Percentiles rank a stretch among this genome's conserved stretches.
Evolutionary conservation across 2,329 filamentous ascomycete species (phyloP).

Genomic region (Pseudopithomyces maydicus): DNA sequence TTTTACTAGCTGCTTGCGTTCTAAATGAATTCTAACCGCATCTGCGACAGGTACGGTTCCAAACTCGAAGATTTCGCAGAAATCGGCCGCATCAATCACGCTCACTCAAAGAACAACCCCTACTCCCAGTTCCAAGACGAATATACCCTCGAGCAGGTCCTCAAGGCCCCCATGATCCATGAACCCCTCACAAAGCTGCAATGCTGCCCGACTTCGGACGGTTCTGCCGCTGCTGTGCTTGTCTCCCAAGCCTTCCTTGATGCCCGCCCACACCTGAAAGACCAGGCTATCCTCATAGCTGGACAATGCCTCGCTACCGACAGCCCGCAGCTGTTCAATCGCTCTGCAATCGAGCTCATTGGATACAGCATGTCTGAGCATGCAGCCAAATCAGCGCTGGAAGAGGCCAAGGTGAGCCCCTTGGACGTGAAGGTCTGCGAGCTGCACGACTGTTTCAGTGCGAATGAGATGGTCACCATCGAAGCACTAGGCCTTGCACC

Average conservation of each 20-base stretch:
- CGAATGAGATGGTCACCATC: constrained; percentile 90
- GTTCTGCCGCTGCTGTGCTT: constrained; percentile 84
- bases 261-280: constrained; percentile 77
- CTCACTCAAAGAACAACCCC: constrained; percentile 87
- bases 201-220: constrained; percentile 96
- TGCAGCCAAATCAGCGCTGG: constrained; percentile 72
- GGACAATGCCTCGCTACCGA: constrained; percentile 90
- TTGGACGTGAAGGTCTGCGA: constrained; percentile 82
- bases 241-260: constrained; percentile 90
- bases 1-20: too few species aligned
- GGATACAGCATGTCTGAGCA: constrained; percentile 82
- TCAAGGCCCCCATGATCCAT: constrained; percentile 77
- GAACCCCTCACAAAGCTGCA: constrained; percentile 95
- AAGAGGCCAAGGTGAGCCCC: constrained; percentile 70
- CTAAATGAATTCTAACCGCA: not conserved
- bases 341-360: constrained; percentile 83
- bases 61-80: constrained; percentile 87
- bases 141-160: constrained; percentile 84
- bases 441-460: constrained; percentile 94
- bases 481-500: constrained; percentile 81
- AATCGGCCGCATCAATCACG: constrained; percentile 91
- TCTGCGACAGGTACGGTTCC: constrained; percentile 72
- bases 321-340: constrained; percentile 76
- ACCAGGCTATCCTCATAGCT: constrained; percentile 85
- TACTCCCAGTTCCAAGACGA: constrained; percentile 98